phyloP scores from a whole-genome alignment of 108 stramenopile genomes.

The Cyclotella kingstonii region DNA sequence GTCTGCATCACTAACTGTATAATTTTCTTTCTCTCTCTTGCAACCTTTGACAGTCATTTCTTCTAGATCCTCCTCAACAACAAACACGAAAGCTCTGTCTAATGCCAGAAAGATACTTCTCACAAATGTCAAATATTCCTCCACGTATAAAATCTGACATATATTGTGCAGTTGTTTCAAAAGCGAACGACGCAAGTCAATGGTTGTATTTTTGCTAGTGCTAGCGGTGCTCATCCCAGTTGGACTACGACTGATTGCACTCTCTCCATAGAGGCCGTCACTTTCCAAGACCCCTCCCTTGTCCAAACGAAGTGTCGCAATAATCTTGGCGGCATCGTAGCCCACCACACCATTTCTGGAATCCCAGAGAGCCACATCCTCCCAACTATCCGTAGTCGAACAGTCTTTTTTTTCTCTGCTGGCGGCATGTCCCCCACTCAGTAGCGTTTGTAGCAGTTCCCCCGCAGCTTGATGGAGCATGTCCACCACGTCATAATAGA shows the following conservation, averaged over 20 bases:
- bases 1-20: background rate
- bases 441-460: slow-evolving; percentile 23
- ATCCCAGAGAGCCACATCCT: slow-evolving; percentile 2
- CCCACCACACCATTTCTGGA: slow-evolving; percentile 24
- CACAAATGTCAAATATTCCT: slow-evolving; percentile 59
- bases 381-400: slow-evolving; percentile 2
- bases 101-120: slow-evolving; percentile 81
- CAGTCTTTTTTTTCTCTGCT: background rate
- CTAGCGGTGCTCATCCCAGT: background rate
- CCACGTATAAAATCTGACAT: slow-evolving; percentile 18
- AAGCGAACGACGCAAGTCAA: slow-evolving; percentile 7
- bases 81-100: slow-evolving; percentile 62
- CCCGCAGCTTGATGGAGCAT: slow-evolving; percentile 58
- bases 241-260: too few relatives aligned
- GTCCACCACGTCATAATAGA: slow-evolving; percentile 60
- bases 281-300: background rate
- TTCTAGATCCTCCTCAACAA: slow-evolving; percentile 15
- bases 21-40: too few relatives aligned
- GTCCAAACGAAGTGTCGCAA: background rate
- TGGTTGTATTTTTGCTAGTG: background rate
- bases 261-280: background rate
- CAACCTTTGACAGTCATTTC: background rate
- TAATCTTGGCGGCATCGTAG: slow-evolving; percentile 14
- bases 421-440: too few relatives aligned
- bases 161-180: slow-evolving; percentile 26